Evolutionary conservation across 1,284 basidiomycete genomes (phyloP).

Genomic region (Marasmius sp.): DNA sequence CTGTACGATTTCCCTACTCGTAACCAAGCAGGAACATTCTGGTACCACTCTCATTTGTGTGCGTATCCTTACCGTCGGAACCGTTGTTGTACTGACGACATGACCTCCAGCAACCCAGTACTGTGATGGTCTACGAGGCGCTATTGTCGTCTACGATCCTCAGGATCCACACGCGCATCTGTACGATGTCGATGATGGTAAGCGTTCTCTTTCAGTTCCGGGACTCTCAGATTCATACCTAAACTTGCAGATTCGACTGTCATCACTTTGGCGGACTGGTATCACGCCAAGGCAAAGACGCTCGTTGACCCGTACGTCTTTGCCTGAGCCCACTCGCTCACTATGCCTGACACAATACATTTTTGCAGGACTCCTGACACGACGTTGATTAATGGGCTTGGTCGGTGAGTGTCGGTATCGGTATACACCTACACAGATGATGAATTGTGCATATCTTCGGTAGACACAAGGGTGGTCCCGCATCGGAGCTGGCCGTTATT

Average conservation of each 20-base stretch:
- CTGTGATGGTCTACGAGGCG: slow-evolving; percentile 17
- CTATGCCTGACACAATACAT: slow-evolving; percentile 5
- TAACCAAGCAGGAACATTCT: slow-evolving; percentile 30
- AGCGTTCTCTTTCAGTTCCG: not conserved
- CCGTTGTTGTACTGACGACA: slow-evolving; percentile 24
- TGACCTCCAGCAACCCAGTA: slow-evolving; percentile 21
- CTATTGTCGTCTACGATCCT: slow-evolving; percentile 16
- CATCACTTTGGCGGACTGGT: slow-evolving; percentile 41
- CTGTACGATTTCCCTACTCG: slow-evolving; percentile 24
- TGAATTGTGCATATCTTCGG: not conserved
- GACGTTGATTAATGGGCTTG: slow-evolving; percentile 39
- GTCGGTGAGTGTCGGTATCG: slow-evolving; percentile 28
- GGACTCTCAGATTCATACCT: not conserved
- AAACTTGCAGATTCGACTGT: slow-evolving; percentile 29
- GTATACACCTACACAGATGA: not conserved
- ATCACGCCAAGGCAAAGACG: not conserved
- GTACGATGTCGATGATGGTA: slow-evolving; percentile 29
- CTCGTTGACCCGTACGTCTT: not conserved
- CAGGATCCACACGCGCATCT: slow-evolving; percentile 12
- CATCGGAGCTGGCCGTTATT: slow-evolving; percentile 29
- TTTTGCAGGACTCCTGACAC: slow-evolving; percentile 23
- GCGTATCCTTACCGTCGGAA: slow-evolving; percentile 17
- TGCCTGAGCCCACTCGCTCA: not conserved
- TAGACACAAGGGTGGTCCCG: slow-evolving; percentile 13
- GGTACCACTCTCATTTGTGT: slow-evolving; percentile 17